A percentile compares a stretch with the other conserved stretches of the same genome.
Evolutionary conservation across 1,284 basidiomycete species (phyloP).

Genomic region (Austroboletus novae-zelandiae): DNA sequence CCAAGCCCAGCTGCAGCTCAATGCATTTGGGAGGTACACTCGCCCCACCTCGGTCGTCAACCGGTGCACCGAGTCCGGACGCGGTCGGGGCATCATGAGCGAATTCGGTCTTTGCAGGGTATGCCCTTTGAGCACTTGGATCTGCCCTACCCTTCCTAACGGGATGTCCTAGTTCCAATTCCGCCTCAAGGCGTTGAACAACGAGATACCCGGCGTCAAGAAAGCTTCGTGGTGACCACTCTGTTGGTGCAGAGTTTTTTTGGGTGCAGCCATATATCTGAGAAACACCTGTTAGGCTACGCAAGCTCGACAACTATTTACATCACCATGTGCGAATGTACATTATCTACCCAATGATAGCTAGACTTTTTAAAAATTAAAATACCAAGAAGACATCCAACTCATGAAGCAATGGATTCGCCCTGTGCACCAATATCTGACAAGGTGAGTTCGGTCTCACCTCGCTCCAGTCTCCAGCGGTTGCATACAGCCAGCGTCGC

Average conservation of each 20-base stretch:
- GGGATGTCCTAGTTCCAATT: constrained; percentile 73
- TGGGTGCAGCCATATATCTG: background rate
- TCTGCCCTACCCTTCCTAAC: background rate
- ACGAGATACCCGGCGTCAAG: constrained; percentile 81
- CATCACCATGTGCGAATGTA: constrained; percentile 6
- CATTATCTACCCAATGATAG: constrained; percentile 8
- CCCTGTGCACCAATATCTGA: constrained; percentile 52
- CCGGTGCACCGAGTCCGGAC: constrained; percentile 81
- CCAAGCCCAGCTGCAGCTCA: constrained; percentile 94
- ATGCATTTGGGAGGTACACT: constrained; percentile 81
- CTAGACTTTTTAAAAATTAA: constrained; percentile 5
- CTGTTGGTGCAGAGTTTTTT: no score
- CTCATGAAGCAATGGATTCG: constrained; percentile 34
- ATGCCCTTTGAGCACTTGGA: constrained; percentile 37
- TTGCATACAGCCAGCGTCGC: constrained; percentile 64
- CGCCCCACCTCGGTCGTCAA: constrained; percentile 86
- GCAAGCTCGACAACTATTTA: background rate
- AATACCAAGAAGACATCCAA: constrained; percentile 13
- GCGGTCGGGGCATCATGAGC: constrained; percentile 82
- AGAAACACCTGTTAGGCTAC: background rate
- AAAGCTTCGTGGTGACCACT: constrained; percentile 82
- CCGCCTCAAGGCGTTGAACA: constrained; percentile 74
- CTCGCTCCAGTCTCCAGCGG: constrained; percentile 74
- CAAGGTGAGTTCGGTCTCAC: constrained; percentile 60
- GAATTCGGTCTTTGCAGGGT: constrained; percentile 90